These are phyloP conservation scores for Leccinellum luteum DNA, from an alignment of 768 basidiomycete genomes.

Conservation along the genomic window DNA sequence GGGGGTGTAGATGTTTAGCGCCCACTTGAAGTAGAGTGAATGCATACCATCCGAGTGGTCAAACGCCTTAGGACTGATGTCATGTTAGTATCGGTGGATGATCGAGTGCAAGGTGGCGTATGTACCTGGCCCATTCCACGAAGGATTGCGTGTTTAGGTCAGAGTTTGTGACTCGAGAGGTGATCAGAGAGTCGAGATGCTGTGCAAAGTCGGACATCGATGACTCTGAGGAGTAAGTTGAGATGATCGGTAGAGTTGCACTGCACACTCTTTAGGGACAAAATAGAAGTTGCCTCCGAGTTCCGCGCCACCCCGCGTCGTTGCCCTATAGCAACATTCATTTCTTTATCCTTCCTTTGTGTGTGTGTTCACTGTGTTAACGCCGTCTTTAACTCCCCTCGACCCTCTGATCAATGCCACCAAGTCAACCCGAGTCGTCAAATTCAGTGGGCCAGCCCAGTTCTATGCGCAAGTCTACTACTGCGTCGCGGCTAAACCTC, in stretches of 20 bases:
- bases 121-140: conserved; percentile 26
- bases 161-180: conserved; percentile 8
- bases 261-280: too few species aligned
- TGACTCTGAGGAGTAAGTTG: too few species aligned
- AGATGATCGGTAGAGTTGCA: neutral
- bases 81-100: conserved; percentile 14
- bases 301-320: neutral
- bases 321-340: neutral
- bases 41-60: conserved; percentile 17
- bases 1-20: conserved; percentile 4
- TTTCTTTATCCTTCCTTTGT: neutral
- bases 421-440: neutral
- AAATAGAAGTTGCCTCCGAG: neutral
- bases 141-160: conserved; percentile 16
- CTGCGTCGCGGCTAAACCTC: neutral
- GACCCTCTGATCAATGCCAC: conserved; percentile 10
- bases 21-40: neutral
- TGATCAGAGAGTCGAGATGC: conserved; percentile 22
- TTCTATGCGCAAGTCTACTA: conserved; percentile 4
- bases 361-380: too few species aligned
- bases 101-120: neutral
- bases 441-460: neutral
- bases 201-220: conserved; percentile 24
- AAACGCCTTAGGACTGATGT: conserved; percentile 14
- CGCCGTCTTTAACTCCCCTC: conserved; percentile 7